These are phyloP conservation scores for Amanita fuliginea DNA, from an alignment of 768 basidiomycete species.

Conservation along the genomic window DNA sequence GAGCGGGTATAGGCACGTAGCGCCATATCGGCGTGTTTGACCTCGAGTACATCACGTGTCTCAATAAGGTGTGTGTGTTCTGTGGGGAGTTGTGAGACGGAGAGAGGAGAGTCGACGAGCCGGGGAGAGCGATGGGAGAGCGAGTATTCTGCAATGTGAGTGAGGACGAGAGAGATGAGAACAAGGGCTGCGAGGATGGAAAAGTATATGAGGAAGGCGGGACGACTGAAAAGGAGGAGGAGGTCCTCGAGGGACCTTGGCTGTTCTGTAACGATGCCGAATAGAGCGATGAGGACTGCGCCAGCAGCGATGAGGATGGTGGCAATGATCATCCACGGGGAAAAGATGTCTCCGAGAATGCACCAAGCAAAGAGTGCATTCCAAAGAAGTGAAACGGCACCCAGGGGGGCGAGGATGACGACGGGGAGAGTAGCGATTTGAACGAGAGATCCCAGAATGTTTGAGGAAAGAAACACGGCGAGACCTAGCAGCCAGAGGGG, in stretches of 20 bases:
- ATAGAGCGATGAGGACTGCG: slow-evolving; percentile 81
- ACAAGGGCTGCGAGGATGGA: slow-evolving; percentile 55
- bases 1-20: slow-evolving; percentile 15
- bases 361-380: slow-evolving; percentile 87
- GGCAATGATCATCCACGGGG: slow-evolving; percentile 75
- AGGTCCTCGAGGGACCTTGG: slow-evolving; percentile 83
- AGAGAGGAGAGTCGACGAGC: slow-evolving; percentile 10
- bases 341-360: slow-evolving; percentile 79
- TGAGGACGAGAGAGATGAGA: slow-evolving; percentile 45
- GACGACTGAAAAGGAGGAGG: slow-evolving; percentile 60
- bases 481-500: slow-evolving; percentile 91
- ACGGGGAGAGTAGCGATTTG: slow-evolving; percentile 92
- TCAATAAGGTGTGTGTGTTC: slow-evolving; percentile 54
- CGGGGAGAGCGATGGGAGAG: slow-evolving; percentile 27
- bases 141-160: slow-evolving; percentile 62
- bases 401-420: slow-evolving; percentile 88
- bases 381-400: slow-evolving; percentile 87
- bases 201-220: slow-evolving; percentile 76
- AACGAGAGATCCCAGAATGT: slow-evolving; percentile 78
- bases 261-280: slow-evolving; percentile 84
- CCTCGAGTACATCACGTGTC: not conserved
- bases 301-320: slow-evolving; percentile 83
- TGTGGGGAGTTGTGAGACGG: slow-evolving; percentile 22
- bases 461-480: slow-evolving; percentile 77
- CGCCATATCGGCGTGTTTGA: not conserved